Conservation (phyloP, 2,329 filamentous ascomycete genomes). For the Botrytis aclada region DNA sequence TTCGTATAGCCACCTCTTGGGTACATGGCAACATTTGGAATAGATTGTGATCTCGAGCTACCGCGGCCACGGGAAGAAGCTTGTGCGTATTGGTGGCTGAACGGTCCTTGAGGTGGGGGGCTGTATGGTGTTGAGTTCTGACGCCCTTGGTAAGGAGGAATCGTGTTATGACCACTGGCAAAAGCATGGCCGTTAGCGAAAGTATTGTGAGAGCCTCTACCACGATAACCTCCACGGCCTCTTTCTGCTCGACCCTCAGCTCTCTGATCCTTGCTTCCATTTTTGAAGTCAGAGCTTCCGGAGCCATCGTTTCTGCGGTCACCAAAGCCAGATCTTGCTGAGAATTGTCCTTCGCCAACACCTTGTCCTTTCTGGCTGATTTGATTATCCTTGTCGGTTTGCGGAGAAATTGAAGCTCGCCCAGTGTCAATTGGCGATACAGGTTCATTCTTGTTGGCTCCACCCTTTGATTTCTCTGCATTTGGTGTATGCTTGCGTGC, state of each 20-base stretch:
- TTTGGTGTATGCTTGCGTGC: conserved; percentile 31
- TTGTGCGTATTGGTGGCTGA: conserved; percentile 36
- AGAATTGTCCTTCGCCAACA: conserved; percentile 29
- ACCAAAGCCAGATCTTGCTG: conserved; percentile 26
- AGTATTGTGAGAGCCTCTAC: conserved; percentile 41
- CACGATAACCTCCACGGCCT: conserved; percentile 46
- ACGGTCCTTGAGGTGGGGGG: conserved; percentile 40
- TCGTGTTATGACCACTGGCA: conserved; percentile 41
- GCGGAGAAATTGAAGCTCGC: conserved; percentile 36
- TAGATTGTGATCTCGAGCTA: conserved; percentile 58
- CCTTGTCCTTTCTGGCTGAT: conserved; percentile 24
- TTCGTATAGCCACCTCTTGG: conserved; percentile 40
- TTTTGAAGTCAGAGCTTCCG: conserved; percentile 27
- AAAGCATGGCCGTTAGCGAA: conserved; percentile 40
- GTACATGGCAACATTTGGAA: conserved; percentile 54
- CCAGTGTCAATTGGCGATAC: conserved; percentile 33
- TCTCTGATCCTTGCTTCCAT: conserved; percentile 33
- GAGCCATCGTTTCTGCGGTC: conserved; percentile 37
- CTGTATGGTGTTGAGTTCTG: conserved; percentile 37
- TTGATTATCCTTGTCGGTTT: conserved; percentile 33
- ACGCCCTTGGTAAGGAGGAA: conserved; percentile 32
- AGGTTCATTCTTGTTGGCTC: conserved; percentile 29
- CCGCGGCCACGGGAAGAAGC: conserved; percentile 44
- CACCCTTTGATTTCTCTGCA: conserved; percentile 32
- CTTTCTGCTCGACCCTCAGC: conserved; percentile 42